Evolutionary conservation across 2,329 filamentous ascomycete species (phyloP).

Genomic region (Sporothrix inflata): DNA sequence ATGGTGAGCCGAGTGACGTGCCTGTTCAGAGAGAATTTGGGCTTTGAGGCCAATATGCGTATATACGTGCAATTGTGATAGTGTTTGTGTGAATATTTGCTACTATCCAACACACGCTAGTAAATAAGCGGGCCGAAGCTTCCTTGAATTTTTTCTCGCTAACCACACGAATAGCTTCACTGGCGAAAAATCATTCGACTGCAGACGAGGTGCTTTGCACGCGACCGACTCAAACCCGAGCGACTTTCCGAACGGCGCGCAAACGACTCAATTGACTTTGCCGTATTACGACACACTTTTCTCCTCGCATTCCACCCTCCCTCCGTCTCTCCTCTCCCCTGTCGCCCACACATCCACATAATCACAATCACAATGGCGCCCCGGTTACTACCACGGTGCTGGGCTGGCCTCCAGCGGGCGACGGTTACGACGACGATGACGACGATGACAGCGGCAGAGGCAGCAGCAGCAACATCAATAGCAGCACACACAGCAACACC

Average conservation of each 20-base stretch:
- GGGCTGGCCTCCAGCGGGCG: constrained; percentile 32
- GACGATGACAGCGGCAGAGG: neutral
- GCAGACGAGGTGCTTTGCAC: constrained; percentile 2
- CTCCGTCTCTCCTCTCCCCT: neutral
- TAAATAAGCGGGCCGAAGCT: constrained; percentile 18
- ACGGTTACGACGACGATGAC: constrained; percentile 12
- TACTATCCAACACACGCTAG: neutral
- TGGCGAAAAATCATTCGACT: constrained; percentile 3
- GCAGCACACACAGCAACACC: neutral
- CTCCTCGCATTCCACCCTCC: neutral
- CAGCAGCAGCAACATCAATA: neutral
- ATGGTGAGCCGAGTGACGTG: neutral
- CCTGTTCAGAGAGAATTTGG: constrained; percentile 11
- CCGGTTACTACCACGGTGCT: constrained; percentile 41
- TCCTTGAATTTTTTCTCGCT: constrained; percentile 26
- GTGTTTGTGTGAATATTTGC: neutral
- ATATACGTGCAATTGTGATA: neutral
- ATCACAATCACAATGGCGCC: constrained; percentile 39
- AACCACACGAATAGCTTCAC: constrained; percentile 24
- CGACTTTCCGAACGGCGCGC: constrained; percentile 3
- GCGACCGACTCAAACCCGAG: constrained; percentile 1
- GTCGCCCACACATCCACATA: neutral
- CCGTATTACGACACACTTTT: neutral
- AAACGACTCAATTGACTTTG: constrained; percentile 10
- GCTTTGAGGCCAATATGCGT: neutral